phyloP scores from a whole-genome alignment of 441 rosid species.

The Adansonia madagascariensis region DNA sequence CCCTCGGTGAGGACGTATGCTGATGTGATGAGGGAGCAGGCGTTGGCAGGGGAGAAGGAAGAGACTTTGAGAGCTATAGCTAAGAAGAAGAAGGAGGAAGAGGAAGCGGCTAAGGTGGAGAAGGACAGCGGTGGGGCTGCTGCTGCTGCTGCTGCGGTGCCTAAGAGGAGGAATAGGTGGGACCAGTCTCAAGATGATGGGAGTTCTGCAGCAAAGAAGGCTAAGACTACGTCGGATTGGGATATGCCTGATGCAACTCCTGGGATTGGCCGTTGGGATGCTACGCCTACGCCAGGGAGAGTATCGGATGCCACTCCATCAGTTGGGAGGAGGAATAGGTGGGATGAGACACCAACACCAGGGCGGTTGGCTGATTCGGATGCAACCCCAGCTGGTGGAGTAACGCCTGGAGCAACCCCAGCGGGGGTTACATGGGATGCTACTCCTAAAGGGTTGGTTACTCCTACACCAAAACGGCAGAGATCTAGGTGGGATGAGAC shows the following conservation, averaged over 20 bases:
- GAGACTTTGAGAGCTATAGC: slow-evolving; percentile 70
- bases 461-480: slow-evolving; percentile 91
- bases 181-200: slow-evolving; percentile 76
- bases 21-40: slow-evolving; percentile 88
- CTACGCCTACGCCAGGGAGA: slow-evolving; percentile 92
- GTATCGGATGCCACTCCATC: slow-evolving; percentile 81
- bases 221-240: slow-evolving; percentile 81
- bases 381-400: slow-evolving; percentile 87
- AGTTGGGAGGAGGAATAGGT: slow-evolving; percentile 74
- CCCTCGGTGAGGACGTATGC: slow-evolving; percentile 71
- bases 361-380: slow-evolving; percentile 87
- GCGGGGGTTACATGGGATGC: slow-evolving; percentile 95
- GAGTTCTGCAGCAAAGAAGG: slow-evolving; percentile 58
- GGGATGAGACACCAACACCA: slow-evolving; percentile 97
- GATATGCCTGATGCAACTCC: slow-evolving; percentile 87
- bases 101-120: slow-evolving; percentile 56
- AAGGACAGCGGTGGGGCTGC: slow-evolving; percentile 48
- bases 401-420: slow-evolving; percentile 91
- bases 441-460: slow-evolving; percentile 84
- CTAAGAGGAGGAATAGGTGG: slow-evolving; percentile 95
- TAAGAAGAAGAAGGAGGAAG: slow-evolving; percentile 83
- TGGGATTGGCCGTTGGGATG: slow-evolving; percentile 95
- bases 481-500: slow-evolving; percentile 99
- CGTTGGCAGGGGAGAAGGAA: slow-evolving; percentile 69
- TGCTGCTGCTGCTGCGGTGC: slow-evolving; percentile 36